Conservation (phyloP, 768 basidiomycete genomes). For the Exidia glandulosa region DNA sequence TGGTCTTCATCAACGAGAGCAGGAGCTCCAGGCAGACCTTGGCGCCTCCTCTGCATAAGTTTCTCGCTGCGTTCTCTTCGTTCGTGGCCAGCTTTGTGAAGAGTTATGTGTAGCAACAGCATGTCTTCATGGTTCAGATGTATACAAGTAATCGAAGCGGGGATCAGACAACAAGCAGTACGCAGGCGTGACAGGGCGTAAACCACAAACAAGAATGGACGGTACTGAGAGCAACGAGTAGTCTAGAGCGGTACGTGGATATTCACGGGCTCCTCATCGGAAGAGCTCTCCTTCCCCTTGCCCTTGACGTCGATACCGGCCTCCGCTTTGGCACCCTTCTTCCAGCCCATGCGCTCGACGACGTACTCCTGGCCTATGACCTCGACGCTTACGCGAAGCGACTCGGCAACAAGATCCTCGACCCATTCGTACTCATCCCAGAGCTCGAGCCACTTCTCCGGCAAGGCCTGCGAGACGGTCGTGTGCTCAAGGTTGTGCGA, state of each 20-base stretch:
- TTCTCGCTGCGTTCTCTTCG: too few species aligned
- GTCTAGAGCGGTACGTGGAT: too few species aligned
- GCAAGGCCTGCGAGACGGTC: conserved; percentile 74
- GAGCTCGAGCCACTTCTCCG: conserved; percentile 73
- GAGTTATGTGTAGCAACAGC: too few species aligned
- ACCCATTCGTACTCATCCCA: conserved; percentile 92
- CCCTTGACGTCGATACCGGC: not conserved
- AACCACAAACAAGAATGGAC: too few species aligned
- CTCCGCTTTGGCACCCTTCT: not conserved
- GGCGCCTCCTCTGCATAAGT: not conserved
- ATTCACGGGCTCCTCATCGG: too few species aligned
- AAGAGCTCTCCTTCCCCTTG: not conserved
- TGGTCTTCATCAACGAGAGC: conserved; percentile 46
- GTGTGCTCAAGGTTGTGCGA: conserved; percentile 64
- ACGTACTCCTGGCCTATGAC: conserved; percentile 89
- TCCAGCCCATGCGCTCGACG: conserved; percentile 77
- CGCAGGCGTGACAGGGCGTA: too few species aligned
- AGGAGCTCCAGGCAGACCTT: conserved; percentile 31
- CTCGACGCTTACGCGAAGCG: conserved; percentile 73
- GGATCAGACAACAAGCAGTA: too few species aligned
- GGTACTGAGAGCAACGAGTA: too few species aligned
- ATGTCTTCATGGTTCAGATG: too few species aligned
- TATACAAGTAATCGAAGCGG: too few species aligned
- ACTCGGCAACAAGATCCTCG: conserved; percentile 86
- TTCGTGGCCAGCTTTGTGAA: too few species aligned